Evolutionary conservation across 257 asterid genomes (phyloP).

Genomic region (Solanum appendiculatum): DNA sequence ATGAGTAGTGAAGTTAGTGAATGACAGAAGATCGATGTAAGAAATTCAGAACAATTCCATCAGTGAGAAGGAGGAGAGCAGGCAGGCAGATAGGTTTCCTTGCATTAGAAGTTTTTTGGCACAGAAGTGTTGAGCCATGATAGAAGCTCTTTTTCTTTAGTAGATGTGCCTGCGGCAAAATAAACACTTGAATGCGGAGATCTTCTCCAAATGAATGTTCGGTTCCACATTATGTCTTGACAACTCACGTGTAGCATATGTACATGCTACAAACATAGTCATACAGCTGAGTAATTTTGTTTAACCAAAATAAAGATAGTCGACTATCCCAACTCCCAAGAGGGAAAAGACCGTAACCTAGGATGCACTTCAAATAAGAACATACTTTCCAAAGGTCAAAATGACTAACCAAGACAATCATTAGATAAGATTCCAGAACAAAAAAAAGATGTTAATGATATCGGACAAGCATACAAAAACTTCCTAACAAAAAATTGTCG

Average conservation of each 20-base stretch:
- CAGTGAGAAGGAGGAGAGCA: slow-evolving; percentile 46
- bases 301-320: neutral
- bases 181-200: slow-evolving; percentile 56
- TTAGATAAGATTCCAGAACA: neutral
- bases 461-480: neutral
- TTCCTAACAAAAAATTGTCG: neutral
- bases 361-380: neutral
- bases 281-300: neutral
- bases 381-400: neutral
- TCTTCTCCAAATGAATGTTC: slow-evolving; percentile 10
- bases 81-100: slow-evolving; percentile 54
- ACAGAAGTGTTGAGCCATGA: slow-evolving; percentile 48
- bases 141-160: slow-evolving; percentile 62
- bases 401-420: neutral
- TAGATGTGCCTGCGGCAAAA: slow-evolving; percentile 86
- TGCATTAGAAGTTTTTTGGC: no score
- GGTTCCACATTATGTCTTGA: neutral
- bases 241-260: neutral
- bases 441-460: neutral
- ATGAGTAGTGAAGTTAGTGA: slow-evolving; percentile 40
- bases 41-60: slow-evolving; percentile 57
- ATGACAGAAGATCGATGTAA: slow-evolving; percentile 38
- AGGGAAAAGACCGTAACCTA: neutral
- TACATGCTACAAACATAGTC: neutral
- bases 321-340: neutral